Evolutionary conservation across 2,329 filamentous ascomycete genomes (phyloP), one percentile per base, ranked within the genome.

Genomic region (Diaporthe capsici): DNA sequence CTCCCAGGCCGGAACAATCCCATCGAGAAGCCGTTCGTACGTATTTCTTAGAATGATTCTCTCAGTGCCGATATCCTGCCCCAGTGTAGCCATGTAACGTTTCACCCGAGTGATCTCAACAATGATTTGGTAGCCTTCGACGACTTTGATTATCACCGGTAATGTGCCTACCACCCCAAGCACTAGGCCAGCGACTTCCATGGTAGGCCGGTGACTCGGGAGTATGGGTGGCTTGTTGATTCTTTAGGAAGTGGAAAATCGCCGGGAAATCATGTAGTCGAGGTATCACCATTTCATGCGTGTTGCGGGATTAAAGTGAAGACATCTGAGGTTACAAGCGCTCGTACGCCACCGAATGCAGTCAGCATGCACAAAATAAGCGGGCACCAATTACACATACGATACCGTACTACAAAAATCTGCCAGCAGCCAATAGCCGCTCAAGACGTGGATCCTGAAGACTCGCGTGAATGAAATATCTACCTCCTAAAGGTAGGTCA

Each of bases 141-240:
- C n/a, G 25, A 63, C n/a, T 17, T 63, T 28, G 10, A 42, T 9
- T 44, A 63, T 44, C 13, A 44, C n/a, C 7, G 60, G 60, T n/a
- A 63, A 28, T 22, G 42, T 20, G 22, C 60, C 60, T 13, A 63
- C 60, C n/a, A 63, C 60, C 13, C 60, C 60, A 25, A 63, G 17
- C 0, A 63, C n/a, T 4, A 63, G 4, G 4, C 60, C 60, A 44
- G 60, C 60, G 3, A 63, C 20, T 63, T 63, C 37, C 60, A 63
- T 63, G 49, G 49, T 53, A 53, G 22, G 6, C 22, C 49, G 5
- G n/a, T 53, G n/a, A 12, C 28, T 31, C 28, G 28, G 28, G 28
- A 31, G 28, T 31, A 31, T 25, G 22, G 49, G 10, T 13, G 49
- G n/a, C 7, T 25, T 25, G 7, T 25, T 53, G 49, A 5, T 53